Base-by-base conservation (phyloP, 192 early-diverging fungal species). In the Coemansia sp. region DNA sequence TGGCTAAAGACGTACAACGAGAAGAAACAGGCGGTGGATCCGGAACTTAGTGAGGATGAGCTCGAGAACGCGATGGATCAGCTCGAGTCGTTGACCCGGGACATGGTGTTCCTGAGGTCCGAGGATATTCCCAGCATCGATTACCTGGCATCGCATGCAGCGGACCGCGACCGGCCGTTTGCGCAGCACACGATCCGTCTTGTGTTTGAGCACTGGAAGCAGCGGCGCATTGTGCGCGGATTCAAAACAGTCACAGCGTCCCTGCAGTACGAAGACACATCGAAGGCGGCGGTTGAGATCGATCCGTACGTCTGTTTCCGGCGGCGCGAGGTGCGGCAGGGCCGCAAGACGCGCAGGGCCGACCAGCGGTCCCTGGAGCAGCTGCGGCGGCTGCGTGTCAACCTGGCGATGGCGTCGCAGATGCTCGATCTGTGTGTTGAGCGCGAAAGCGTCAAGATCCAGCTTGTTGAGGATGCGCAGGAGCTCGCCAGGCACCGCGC, bases 231-330 rank as follows among this genome's bases (percentile, higher is more conserved):
- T 13, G 39, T 16, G 46, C 54, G 61, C 13, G 65, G 41, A 8
- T 76, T 69, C 69, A 62, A 69, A 48, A 56, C 78, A 3, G 63
- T 85, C 22, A 72, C 73, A 39, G 60, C 78, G 11, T 45, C 47
- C 7, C 66, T 83, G 16, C 82, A 87, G 80, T 83, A 78, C 59
- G 92, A 94, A 57, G 89, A 93, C 22, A 77, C 82, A 32, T 65
- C 80, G 7, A 86, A 87, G 49, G 78, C 89, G 47, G 51, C 51
- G 8, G 26, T 26, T 1, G 96, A 98, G 64, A 82, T 83, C 36
- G 93, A 98, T 71, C 95, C 97, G 12, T 99, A 97, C 74, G 88
- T 97, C 19, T 99, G 97, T 72, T 99, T 99, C 86, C 91, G 97
- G 58, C 91, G 92, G 51, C 90, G 97, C 62, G 97, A 99, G 74